These are phyloP conservation scores for Talaromyces sp. DNA, from an alignment of 2,329 filamentous ascomycete species.

Conservation along the genomic window DNA sequence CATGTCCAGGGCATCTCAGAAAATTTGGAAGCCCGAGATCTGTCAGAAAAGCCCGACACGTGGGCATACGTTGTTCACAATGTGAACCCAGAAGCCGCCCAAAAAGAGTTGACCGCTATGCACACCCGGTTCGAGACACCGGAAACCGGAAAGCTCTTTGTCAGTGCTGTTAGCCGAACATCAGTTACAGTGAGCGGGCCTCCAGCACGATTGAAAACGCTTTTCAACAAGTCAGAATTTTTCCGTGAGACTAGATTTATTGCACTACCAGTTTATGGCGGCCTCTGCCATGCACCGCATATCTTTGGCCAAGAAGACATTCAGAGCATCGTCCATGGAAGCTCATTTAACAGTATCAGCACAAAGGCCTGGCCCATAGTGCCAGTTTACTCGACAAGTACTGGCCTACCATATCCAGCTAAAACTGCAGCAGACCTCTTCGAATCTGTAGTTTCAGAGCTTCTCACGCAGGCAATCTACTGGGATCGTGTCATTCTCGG, in stretches of 20 bases:
- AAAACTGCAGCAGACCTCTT: conserved; percentile 14
- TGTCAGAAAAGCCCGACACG: conserved; percentile 10
- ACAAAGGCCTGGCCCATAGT: background rate
- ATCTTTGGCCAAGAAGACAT: conserved; percentile 36
- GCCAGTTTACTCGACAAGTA: conserved; percentile 15
- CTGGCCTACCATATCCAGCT: conserved; percentile 13
- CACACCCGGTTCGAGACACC: background rate
- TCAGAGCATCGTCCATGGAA: conserved; percentile 8
- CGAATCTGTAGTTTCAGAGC: conserved; percentile 15
- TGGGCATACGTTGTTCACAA: conserved; percentile 23
- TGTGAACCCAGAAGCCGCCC: conserved; percentile 15
- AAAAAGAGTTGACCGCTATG: conserved; percentile 19
- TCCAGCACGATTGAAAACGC: conserved; percentile 17
- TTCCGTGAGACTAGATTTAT: conserved; percentile 18
- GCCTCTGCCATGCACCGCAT: conserved; percentile 36
- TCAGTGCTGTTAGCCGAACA: conserved; percentile 17
- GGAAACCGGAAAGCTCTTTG: conserved; percentile 16
- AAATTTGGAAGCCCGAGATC: conserved; percentile 32
- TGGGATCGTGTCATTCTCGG: conserved; percentile 17
- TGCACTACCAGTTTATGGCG: conserved; percentile 22
- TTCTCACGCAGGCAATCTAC: conserved; percentile 16
- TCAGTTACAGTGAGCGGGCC: conserved; percentile 23
- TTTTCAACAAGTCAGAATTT: conserved; percentile 17
- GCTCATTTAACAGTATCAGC: background rate
- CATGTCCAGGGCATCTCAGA: conserved; percentile 38